A percentile compares a stretch with the other conserved stretches of the same genome.
Evolutionary conservation across 1,139 yeast genomes (phyloP).

Genomic region (Hemisphaericaspora xylanilytica): DNA sequence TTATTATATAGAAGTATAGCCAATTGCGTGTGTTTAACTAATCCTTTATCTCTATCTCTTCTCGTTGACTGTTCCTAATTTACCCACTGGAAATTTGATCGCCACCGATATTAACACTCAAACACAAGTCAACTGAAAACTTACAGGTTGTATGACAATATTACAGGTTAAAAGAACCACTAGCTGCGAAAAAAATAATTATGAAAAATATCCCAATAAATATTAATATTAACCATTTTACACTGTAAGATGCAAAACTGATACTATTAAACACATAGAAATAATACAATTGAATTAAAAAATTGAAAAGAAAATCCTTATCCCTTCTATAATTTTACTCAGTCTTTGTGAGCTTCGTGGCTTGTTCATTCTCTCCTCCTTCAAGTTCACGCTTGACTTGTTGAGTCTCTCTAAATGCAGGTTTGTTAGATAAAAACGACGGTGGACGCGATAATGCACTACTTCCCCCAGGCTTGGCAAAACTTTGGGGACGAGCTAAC

Average conservation of each 20-base stretch:
- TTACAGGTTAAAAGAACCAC: too few relatives aligned
- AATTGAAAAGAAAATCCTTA: not conserved
- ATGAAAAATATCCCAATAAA: constrained; percentile 1
- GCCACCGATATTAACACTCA: not conserved
- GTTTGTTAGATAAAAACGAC: constrained; percentile 33
- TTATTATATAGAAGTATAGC: not conserved
- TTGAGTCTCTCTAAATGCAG: constrained; percentile 13
- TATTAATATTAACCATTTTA: not conserved
- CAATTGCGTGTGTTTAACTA: too few relatives aligned
- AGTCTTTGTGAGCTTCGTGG: constrained; percentile 9
- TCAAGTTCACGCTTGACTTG: constrained; percentile 16
- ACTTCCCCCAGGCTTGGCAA: constrained; percentile 22
- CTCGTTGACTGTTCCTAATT: not conserved
- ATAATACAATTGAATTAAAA: constrained; percentile 3
- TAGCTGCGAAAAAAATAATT: constrained; percentile 1
- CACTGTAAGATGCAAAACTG: not conserved
- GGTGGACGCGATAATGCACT: constrained; percentile 29
- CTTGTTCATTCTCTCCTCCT: constrained; percentile 9
- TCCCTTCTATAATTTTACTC: constrained; percentile 4
- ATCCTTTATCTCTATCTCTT: too few relatives aligned
- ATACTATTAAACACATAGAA: constrained; percentile 1
- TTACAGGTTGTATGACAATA: too few relatives aligned
- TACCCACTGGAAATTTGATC: not conserved
- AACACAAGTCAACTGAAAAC: too few relatives aligned
- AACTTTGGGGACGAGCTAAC: constrained; percentile 21